Evolutionary conservation across 2,329 filamentous ascomycete genomes (phyloP).

Genomic region (Cladophialophora yegresii): DNA sequence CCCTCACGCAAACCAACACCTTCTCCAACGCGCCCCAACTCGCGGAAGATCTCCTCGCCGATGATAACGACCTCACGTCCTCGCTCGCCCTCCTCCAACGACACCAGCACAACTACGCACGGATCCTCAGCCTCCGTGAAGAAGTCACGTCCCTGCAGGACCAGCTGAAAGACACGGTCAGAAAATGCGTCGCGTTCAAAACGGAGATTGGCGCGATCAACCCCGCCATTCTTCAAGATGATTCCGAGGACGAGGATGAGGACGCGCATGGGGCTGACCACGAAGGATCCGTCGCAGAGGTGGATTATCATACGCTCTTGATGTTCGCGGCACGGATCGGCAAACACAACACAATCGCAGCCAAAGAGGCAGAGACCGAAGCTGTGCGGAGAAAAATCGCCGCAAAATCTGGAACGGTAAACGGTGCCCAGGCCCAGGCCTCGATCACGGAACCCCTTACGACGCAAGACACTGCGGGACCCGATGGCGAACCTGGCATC

Average conservation of each 20-base stretch:
- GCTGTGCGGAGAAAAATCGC: constrained; percentile 31
- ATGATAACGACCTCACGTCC: constrained; percentile 47
- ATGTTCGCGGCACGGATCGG: constrained; percentile 52
- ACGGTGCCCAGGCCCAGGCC: not conserved
- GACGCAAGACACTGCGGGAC: not conserved
- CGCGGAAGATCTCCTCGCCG: constrained; percentile 45
- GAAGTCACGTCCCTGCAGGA: constrained; percentile 47
- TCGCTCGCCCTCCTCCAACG: constrained; percentile 46
- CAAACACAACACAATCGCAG: constrained; percentile 51
- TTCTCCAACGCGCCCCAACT: constrained; percentile 48
- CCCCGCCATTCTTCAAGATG: constrained; percentile 34
- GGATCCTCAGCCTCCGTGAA: constrained; percentile 45
- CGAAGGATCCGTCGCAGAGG: constrained; percentile 38
- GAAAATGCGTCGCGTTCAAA: constrained; percentile 44
- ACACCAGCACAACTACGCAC: constrained; percentile 50
- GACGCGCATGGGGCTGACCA: constrained; percentile 38
- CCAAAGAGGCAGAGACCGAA: constrained; percentile 46
- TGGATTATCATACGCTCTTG: constrained; percentile 49
- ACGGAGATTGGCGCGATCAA: constrained; percentile 46
- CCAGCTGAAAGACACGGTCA: constrained; percentile 47
- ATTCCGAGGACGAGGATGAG: constrained; percentile 36
- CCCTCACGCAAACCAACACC: constrained; percentile 49
- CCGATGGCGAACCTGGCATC: constrained; percentile 1
- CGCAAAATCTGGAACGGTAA: constrained; percentile 11
- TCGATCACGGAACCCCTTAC: not conserved